Base-by-base conservation (phyloP, 1,284 basidiomycete genomes). In the Papiliotrema fonsecae region DNA sequence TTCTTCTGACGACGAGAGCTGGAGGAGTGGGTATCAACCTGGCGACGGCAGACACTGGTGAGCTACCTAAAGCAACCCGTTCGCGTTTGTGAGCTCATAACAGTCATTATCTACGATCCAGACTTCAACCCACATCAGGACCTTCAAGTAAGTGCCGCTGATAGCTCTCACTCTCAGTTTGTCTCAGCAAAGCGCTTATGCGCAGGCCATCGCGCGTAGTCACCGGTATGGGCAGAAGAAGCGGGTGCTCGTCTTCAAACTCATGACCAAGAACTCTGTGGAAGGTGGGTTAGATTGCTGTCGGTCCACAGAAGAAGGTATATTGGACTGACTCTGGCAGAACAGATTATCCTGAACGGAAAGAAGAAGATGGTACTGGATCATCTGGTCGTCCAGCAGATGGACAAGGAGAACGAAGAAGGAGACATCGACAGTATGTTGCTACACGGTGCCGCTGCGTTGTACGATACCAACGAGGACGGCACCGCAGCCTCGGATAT, bases 11-110 rank as follows among this genome's bases (percentile, higher is more conserved):
- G 4, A 98, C 96, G 25, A 83, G 96, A 39, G 96, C 96, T 34
- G 94, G 94, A 35, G 94, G 94, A 53, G 87, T 97, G 46, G 92
- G 93, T 27, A 96, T 97, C 74, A 97, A 96, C 66, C 79, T 96
- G 41, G 70, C 71, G 4, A 63, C 70, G 2, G 72, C 72, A 1
- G 72, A 74, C 57, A 72, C 79, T 7, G 77, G 78, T 47, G 71
- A 69, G 67, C 9, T 14, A 25, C 32, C 35, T 22, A 37, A 18
- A 26, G 13, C 6, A 26, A 36, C 6, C 18, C 14, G 13, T 26
- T 24, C 27, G 10, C 18, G 27, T 27, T 10, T 18, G 18, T 5
- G 30, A 30, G 51, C 54, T 60, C 50, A 58, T 36, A 40, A 42
- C 56, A 78, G 92, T 97, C 39, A 91, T 97, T 51, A 84, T 97